Evolutionary conservation across 495 filamentous ascomycete genomes (phyloP), one percentile per base, ranked within the genome.

Genomic region (Pyrenula massariospora): DNA sequence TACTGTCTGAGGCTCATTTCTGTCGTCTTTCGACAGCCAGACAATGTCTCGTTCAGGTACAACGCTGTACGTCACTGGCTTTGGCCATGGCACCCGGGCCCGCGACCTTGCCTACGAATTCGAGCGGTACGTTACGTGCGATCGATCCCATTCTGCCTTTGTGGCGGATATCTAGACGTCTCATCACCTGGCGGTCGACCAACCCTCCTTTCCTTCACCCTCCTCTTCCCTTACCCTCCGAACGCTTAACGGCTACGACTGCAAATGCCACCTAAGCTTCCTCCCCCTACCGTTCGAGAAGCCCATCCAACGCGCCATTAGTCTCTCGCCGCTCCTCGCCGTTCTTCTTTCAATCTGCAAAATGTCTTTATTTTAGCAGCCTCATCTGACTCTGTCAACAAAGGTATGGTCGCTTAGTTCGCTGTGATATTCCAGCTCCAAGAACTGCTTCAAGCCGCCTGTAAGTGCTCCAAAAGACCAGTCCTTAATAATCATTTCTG

Each of bases 81-180:
- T 99, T 74, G 93, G 92, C 78, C 92, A 95, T 72, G 94, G 93
- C 67, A 99, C 93, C 70, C 91, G 93, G 78, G 93, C 93, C 70
- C 90, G 94, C 82, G 93, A 99, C 77, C 89, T 99, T 73, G 93
- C 93, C 78, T 97, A 96, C 88, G 93, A 99, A 82, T 96, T 96
- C 87, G 91, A 96, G 88, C 88, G 92, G 94, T 98, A 94, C 80
- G 87, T 91, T 63, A 68, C 75, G 61, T 22, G 54, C 66, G 62
- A 63, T 62, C 68, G 62, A 68, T 55, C 56, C 53, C 57, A 55
- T 57, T 25, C 57, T 25, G 19, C 42, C 77, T 76, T 76, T 80
- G 79, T 79, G 78, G 75, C 75, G 75, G 68, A 70, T 69, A 70
- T 58, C 63, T 69, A 64, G 66, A 62, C 67, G 61, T 66, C 65